phyloP scores from a whole-genome alignment of 805 yeast species.

The Starmera quercuum region DNA sequence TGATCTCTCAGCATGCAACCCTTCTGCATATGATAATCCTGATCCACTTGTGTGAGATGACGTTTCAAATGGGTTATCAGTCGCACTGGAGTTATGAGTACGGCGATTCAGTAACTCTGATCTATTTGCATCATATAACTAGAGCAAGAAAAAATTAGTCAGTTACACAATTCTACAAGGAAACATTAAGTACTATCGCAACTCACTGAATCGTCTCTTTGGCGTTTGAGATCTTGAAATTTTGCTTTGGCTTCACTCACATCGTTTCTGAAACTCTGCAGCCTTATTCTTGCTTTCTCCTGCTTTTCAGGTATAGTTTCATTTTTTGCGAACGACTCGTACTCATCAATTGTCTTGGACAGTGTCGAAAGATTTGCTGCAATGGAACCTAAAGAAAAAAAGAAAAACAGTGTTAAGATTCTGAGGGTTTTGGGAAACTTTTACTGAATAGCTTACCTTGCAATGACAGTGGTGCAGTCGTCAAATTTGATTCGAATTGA shows the following conservation, averaged over 20 bases:
- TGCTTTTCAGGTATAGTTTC: constrained; percentile 47
- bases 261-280: constrained; percentile 44
- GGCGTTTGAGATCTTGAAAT: constrained; percentile 28
- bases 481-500: constrained; percentile 55
- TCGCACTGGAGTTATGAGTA: constrained; percentile 2
- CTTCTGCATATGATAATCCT: constrained; percentile 44
- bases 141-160: too few species aligned
- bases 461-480: constrained; percentile 64
- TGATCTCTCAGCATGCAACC: constrained; percentile 61
- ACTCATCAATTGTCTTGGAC: constrained; percentile 67
- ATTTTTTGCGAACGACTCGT: constrained; percentile 48
- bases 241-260: constrained; percentile 21
- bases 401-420: too few species aligned
- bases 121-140: constrained; percentile 30
- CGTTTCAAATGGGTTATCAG: constrained; percentile 13
- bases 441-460: constrained; percentile 41
- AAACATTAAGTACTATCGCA: too few species aligned
- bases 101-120: constrained; percentile 40
- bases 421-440: neutral
- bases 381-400: constrained; percentile 45
- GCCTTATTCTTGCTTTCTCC: constrained; percentile 52
- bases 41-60: constrained; percentile 10
- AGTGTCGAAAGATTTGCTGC: constrained; percentile 77
- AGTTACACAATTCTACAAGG: too few species aligned
- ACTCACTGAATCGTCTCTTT: constrained; percentile 22